phyloP scores from a whole-genome alignment of 495 filamentous ascomycete species.

The Penicillium daleae region DNA sequence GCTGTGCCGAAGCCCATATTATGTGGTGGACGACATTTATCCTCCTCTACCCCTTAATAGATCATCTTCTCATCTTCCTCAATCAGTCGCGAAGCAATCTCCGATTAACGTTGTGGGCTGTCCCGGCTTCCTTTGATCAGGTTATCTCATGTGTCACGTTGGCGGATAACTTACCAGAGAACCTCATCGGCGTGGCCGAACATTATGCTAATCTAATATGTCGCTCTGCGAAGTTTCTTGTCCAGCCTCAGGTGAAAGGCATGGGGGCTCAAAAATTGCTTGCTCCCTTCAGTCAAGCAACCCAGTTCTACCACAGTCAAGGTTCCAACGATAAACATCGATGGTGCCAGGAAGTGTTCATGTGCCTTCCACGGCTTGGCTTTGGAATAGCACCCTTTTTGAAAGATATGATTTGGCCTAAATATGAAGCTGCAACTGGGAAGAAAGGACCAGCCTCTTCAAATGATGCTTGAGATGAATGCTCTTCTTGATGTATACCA shows the following conservation, averaged over 20 bases:
- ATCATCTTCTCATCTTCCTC: background rate
- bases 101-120: background rate
- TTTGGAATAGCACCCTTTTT: slow-evolving; percentile 29
- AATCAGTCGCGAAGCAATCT: background rate
- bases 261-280: background rate
- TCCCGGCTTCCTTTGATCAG: background rate
- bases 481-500: too few species aligned
- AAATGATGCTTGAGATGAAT: background rate
- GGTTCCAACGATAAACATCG: slow-evolving; percentile 14
- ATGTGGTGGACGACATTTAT: background rate
- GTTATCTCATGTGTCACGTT: background rate
- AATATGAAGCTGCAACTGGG: slow-evolving; percentile 21
- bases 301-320: background rate
- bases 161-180: background rate
- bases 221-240: background rate
- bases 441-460: slow-evolving; percentile 9
- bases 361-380: slow-evolving; percentile 15
- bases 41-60: background rate
- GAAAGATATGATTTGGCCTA: slow-evolving; percentile 32
- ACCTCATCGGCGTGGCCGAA: background rate
- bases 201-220: background rate
- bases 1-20: background rate
- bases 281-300: background rate
- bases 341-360: slow-evolving; percentile 23
- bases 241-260: background rate